Evolutionary conservation across 345 rosid genomes (phyloP), one percentile per base, ranked within the genome.

Genomic region (Eucalyptus camaldulensis): DNA sequence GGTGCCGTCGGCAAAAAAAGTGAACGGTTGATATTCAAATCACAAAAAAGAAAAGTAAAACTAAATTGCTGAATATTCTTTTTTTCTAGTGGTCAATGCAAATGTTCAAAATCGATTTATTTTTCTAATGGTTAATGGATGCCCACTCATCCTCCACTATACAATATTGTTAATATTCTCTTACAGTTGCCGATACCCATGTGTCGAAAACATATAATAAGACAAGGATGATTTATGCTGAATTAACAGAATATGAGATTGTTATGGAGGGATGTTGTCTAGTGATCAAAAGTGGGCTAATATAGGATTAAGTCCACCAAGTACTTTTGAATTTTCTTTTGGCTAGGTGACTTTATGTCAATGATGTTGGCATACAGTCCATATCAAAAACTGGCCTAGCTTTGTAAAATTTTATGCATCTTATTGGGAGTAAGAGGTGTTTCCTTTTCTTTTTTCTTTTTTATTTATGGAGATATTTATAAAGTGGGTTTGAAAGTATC

Each of bases 381-480:
- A n/a, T n/a, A 1, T 65, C 0, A 6, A 72, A 72, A 72, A 5
- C 4, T 72, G 3, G 3, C 44, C 24, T 37, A 10, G 25, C 81
- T 29, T 62, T 13, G 37, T 65, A 13, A 65, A 65, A 4, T n/a
- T 14, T n/a, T 13, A 6, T 5, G 76, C 19, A 29, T n/a, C 76
- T 65, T 65, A 16, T 14, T 6, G 37, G n/a, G 76, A 65, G 76
- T 4, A 65, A 13, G 19, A 4, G 19, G 37, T n/a, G 27, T 60
- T 60, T 27, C 0, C 19, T 53, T 19, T 53, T 7, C 0, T 19
- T 19, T 19, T 11, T 49, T 1, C 0, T 11, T 49, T 13, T 14
- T n/a, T n/a, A 1, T 17, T 72, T 33, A 72, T 72, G 45, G 81
- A 37, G 81, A 10, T 37, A 37, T 72, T 19, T 37, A 8, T 72